Evolutionary conservation across 169 alveolate genomes (phyloP).

Genomic region (Plasmodium gonderi): DNA sequence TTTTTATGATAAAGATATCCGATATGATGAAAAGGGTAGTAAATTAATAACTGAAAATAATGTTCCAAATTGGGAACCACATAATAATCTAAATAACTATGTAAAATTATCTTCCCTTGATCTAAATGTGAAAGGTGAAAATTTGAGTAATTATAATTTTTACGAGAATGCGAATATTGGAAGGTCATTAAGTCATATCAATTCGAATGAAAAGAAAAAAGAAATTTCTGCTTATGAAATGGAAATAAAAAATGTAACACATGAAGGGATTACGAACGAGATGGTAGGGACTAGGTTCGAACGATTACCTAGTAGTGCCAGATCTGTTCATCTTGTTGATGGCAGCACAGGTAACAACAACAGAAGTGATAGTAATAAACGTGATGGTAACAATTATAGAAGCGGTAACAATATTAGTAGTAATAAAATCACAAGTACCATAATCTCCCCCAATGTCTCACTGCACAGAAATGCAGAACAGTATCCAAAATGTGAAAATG

Average conservation of each 20-base stretch:
- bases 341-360: neutral
- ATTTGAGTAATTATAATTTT: neutral
- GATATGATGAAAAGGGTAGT: neutral
- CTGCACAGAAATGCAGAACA: neutral
- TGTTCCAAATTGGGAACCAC: neutral
- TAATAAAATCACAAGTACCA: neutral
- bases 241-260: neutral
- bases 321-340: neutral
- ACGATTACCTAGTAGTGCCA: neutral
- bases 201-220: constrained; percentile 3
- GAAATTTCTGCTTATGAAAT: neutral
- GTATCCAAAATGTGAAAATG: neutral
- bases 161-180: neutral
- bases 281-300: neutral
- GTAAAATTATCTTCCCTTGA: neutral
- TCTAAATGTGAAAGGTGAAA: neutral
- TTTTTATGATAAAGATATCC: neutral
- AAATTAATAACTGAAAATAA: neutral
- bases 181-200: constrained; percentile 16
- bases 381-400: too few species aligned
- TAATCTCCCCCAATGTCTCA: neutral
- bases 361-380: too few species aligned
- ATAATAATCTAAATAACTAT: neutral
- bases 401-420: too few species aligned
- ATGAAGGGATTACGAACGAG: neutral